Evolutionary conservation across 176 grass and related monocot species (phyloP), one percentile per base, ranked within the genome.

Genomic region (Avena eriantha): DNA sequence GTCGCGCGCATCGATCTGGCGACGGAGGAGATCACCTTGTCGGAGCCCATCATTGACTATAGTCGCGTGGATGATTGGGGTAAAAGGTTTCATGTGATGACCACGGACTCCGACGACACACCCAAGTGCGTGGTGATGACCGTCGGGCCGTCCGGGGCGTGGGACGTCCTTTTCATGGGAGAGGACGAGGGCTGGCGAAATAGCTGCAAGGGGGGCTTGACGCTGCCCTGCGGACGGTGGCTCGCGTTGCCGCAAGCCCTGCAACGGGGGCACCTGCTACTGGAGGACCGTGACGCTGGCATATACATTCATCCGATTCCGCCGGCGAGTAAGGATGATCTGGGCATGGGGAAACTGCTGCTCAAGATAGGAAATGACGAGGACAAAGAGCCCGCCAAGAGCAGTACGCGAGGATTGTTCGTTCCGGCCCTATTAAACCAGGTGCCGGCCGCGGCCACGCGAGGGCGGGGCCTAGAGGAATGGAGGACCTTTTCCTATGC

Each of bases 251-350:
- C 5, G 43, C 11, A 73, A 23, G 41, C 43, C 21, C 70, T 73
- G 43, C 70, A 73, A 48, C 70, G n/a, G 19, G 70, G 70, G n/a
- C 70, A 48, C 70, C n/a, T 72, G 21, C 69, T 72, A 39, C 3
- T 16, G 43, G 1, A 16, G n/a, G n/a, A 48, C 41, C 3, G 2
- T 47, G 43, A 22, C 21, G 4, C 10, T 23, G 69, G 39, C 39
- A 0, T 73, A 1, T 73, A 73, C 69, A 21, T 21, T 23, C 21
- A 47, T 21, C 36, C 10, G 41, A 14, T 73, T 47, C 4, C 21
- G 21, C 41, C 43, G 70, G n/a, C 21, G 2, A n/a, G n/a, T 29
- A 29, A 29, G 3, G 10, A 48, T 48, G 70, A 73, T 48, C 43
- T 73, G 4, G 70, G 43, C 70, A 24, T 4, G 1, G 70, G 41